Percentiles rank a stretch among this genome's conserved stretches.
Conservation (phyloP, 257 asterid genomes). For the Haberlea rhodopensis region DNA sequence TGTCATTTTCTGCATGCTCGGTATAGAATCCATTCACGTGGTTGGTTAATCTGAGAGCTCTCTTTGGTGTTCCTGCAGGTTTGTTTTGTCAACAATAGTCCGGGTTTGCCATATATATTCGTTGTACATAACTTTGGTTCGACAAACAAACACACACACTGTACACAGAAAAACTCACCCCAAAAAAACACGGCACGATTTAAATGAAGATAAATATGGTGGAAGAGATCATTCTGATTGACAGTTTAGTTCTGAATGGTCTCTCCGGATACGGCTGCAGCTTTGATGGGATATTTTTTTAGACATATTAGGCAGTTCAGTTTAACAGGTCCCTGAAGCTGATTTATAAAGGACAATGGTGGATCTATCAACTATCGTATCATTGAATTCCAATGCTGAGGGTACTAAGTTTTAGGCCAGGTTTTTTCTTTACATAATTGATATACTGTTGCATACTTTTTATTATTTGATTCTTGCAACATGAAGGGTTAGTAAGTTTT, state of each 20-base stretch:
- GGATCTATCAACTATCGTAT: neutral
- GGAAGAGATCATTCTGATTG: neutral
- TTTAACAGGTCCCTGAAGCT: neutral
- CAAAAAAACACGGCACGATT: neutral
- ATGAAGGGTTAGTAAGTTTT: neutral
- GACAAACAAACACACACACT: neutral
- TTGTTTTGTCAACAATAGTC: constrained; percentile 63
- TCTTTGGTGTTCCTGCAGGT: constrained; percentile 87
- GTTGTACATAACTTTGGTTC: neutral
- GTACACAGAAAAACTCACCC: neutral
- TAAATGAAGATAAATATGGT: neutral
- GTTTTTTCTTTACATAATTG: too few species aligned
- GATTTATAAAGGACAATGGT: neutral
- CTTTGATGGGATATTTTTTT: neutral
- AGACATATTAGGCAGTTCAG: neutral
- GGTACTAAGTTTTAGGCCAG: neutral
- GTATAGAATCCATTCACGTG: constrained; percentile 2
- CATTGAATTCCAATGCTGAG: neutral
- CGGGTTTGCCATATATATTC: neutral
- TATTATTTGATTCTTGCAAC: neutral
- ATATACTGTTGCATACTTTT: neutral
- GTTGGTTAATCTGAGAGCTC: constrained; percentile 44
- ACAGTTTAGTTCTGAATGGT: neutral
- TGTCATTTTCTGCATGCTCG: neutral
- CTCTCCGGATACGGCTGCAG: neutral